phyloP scores from a whole-genome alignment of 108 stramenopile species.

The Fragilariopsis cylindrus region DNA sequence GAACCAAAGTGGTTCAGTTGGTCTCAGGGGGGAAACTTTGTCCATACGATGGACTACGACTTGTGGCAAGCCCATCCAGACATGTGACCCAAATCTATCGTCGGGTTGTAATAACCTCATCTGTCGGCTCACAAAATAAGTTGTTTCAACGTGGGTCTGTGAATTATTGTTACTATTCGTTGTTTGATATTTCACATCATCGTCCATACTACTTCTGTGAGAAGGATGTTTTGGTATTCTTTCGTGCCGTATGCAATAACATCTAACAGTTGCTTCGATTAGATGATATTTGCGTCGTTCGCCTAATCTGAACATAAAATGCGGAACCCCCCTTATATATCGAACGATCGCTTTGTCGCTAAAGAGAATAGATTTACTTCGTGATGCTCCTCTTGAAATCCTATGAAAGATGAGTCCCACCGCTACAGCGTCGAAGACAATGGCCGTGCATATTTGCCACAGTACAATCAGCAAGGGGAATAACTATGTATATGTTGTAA shows the following conservation, averaged over 20 bases:
- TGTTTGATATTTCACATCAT: neutral
- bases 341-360: conserved; percentile 85
- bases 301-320: conserved; percentile 94
- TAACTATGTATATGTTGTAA: conserved; percentile 37
- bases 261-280: conserved; percentile 89
- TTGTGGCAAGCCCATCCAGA: conserved; percentile 94
- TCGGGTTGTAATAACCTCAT: conserved; percentile 70
- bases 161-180: neutral
- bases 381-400: conserved; percentile 82
- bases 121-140: conserved; percentile 73
- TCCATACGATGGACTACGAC: conserved; percentile 94
- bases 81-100: conserved; percentile 52
- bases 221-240: conserved; percentile 39
- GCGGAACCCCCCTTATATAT: conserved; percentile 71
- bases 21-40: conserved; percentile 76
- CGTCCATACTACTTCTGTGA: neutral
- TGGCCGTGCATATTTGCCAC: conserved; percentile 79
- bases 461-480: conserved; percentile 84
- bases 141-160: conserved; percentile 40
- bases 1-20: conserved; percentile 65
- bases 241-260: conserved; percentile 88
- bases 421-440: conserved; percentile 89
- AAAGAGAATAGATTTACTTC: conserved; percentile 91
- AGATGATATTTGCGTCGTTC: conserved; percentile 92
- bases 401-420: conserved; percentile 93